Evolutionary conservation across 345 rosid species (phyloP), one percentile per base, ranked within the genome.

Genomic region (Pistacia atlantica): DNA sequence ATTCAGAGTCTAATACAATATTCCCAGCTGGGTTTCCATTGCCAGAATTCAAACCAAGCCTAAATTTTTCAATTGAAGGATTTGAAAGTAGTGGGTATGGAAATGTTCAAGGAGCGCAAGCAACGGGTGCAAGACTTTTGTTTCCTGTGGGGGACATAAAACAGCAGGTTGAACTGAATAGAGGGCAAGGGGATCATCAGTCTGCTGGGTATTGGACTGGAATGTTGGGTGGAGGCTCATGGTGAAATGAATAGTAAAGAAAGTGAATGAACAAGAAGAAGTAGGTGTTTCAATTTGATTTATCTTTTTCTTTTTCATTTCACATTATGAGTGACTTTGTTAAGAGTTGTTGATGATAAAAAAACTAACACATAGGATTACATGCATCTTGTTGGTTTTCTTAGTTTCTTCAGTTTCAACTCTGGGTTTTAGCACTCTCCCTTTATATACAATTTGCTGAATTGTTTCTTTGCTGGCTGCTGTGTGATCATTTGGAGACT

Each of bases 21-120:
- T 83, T 35, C 48, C 71, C 85, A 38, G 25, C 83, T 57, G 86
- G 84, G 64, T 80, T 82, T 45, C 76, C 86, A 5, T 18, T 77
- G 69, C 90, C 80, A 63, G 90, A 83, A 2, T 75, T 84, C 61
- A 85, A 85, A 78, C 85, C 87, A 46, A 77, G 75, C 60, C 82
- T 84, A 14, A 84, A 77, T 76, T 86, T 84, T 65, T 72, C 86
- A 9, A 74, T 83, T 1, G 83, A 80, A 31, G 85, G 82, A 69
- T 79, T 82, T 71, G 84, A 77, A 17, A 77, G 63, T 8, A 75
- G 65, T 62, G 80, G 80, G 65, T 82, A 65, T 56, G 84, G 71
- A 18, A 73, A 31, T 31, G 2, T 11, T 70, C 78, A 64, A 59
- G 82, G 80, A 17, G 78, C 57, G 37, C 80, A 80, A 35, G 84